Evolutionary conservation across 2,329 filamentous ascomycete genomes (phyloP).

Genomic region (Cordyceps farinosa): DNA sequence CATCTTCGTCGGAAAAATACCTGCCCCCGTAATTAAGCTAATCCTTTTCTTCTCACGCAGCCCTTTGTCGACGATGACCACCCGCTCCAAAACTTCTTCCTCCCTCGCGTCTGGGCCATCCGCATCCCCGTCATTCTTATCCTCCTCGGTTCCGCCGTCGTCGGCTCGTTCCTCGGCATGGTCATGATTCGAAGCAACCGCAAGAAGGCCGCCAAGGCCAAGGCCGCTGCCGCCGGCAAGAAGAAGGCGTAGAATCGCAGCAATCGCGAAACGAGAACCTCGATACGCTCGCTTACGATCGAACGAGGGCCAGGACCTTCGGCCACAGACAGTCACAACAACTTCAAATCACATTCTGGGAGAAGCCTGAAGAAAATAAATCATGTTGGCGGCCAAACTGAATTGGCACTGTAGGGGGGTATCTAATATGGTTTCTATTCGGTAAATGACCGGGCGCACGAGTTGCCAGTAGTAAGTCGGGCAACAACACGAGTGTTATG

Average conservation of each 20-base stretch:
- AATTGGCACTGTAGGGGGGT: constrained; percentile 24
- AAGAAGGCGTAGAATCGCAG: constrained; percentile 69
- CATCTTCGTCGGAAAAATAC: background rate
- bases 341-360: background rate
- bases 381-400: background rate
- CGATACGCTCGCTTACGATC: background rate
- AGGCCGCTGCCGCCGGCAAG: constrained; percentile 73
- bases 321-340: constrained; percentile 18
- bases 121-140: constrained; percentile 97
- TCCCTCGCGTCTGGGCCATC: constrained; percentile 96
- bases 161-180: constrained; percentile 90
- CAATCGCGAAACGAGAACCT: background rate
- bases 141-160: constrained; percentile 84
- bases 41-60: constrained; percentile 45
- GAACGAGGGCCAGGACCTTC: constrained; percentile 17
- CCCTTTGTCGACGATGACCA: constrained; percentile 96
- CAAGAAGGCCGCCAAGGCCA: constrained; percentile 94
- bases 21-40: background rate
- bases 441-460: constrained; percentile 20
- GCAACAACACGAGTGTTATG: constrained; percentile 8
- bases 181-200: constrained; percentile 99
- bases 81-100: constrained; percentile 90
- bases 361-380: background rate
- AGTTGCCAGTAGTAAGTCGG: background rate
- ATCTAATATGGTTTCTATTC: constrained; percentile 35